A percentile compares a stretch with the other conserved stretches of the same genome.
Conservation (phyloP, 768 basidiomycete species). For the Russula earlei region DNA sequence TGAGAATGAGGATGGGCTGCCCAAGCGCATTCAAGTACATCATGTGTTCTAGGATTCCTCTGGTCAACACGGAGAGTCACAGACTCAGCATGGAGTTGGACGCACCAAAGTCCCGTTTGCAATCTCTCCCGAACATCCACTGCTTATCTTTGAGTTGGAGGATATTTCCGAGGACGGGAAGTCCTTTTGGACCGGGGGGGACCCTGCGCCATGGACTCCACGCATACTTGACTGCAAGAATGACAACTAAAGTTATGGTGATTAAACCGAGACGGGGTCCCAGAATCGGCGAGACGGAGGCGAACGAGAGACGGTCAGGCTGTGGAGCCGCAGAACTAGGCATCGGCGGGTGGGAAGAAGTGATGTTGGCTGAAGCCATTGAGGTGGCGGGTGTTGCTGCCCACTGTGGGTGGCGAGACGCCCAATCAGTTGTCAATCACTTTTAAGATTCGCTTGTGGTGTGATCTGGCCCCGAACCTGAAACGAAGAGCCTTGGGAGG, state of each 20-base stretch:
- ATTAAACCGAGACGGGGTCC: not conserved
- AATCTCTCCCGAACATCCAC: not conserved
- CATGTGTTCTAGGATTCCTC: not conserved
- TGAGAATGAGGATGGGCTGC: slow-evolving; percentile 24
- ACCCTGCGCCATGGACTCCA: slow-evolving; percentile 1
- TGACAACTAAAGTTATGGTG: not conserved
- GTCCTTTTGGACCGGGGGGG: slow-evolving; percentile 1
- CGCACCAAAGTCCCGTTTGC: not conserved
- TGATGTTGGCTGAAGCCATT: not conserved
- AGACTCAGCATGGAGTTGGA: not conserved
- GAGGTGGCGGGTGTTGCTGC: not conserved
- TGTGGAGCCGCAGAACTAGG: not conserved
- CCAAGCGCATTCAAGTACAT: slow-evolving; percentile 4
- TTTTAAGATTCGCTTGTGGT: too few relatives aligned
- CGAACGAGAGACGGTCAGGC: not conserved
- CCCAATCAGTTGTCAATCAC: too few relatives aligned
- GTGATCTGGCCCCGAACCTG: too few relatives aligned
- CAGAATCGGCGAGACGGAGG: not conserved
- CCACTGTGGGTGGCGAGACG: too few relatives aligned
- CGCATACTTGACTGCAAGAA: not conserved
- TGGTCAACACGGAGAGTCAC: not conserved
- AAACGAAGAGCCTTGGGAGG: too few relatives aligned
- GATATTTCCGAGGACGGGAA: slow-evolving; percentile 1
- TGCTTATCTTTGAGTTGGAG: not conserved
- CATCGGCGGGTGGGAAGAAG: too few relatives aligned